phyloP scores from a whole-genome alignment of 139 green algal species.

The Picochlorum sp. region DNA sequence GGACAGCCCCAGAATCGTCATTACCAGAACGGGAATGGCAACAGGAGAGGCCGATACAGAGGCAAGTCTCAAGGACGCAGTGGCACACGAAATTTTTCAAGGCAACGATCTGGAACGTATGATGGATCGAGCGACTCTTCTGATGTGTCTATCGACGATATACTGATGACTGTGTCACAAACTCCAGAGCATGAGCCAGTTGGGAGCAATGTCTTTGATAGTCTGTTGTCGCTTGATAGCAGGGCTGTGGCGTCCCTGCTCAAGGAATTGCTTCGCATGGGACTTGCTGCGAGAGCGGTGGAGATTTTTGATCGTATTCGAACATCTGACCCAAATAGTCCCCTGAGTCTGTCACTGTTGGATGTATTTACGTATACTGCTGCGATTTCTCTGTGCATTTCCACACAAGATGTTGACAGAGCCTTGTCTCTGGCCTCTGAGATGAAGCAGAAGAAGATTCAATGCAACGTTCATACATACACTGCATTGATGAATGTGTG shows the following conservation, averaged over 20 bases:
- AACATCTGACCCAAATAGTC: constrained; percentile 32
- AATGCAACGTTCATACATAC: constrained; percentile 79
- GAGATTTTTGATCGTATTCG: constrained; percentile 75
- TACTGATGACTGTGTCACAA: constrained; percentile 7
- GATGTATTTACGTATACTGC: constrained; percentile 81
- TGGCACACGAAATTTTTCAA: neutral
- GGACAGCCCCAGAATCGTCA: constrained; percentile 15
- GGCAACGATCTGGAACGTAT: neutral
- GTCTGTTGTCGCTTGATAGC: constrained; percentile 63
- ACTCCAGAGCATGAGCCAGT: constrained; percentile 33
- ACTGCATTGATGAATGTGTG: constrained; percentile 84
- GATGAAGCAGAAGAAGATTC: constrained; percentile 52
- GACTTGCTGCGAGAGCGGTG: constrained; percentile 41
- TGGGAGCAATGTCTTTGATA: constrained; percentile 43
- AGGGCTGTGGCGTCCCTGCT: constrained; percentile 56
- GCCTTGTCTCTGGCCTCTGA: constrained; percentile 60
- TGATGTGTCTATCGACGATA: constrained; percentile 26
- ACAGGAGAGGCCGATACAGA: constrained; percentile 9
- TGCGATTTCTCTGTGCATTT: constrained; percentile 70
- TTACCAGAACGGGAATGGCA: neutral
- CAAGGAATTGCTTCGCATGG: constrained; percentile 62
- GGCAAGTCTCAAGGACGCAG: constrained; percentile 21
- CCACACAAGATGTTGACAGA: constrained; percentile 60
- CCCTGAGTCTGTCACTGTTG: constrained; percentile 40
- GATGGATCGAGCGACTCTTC: constrained; percentile 11